These are phyloP conservation scores for Cocos nucifera DNA, from an alignment of 176 grass and related monocot genomes.

Conservation along the genomic window DNA sequence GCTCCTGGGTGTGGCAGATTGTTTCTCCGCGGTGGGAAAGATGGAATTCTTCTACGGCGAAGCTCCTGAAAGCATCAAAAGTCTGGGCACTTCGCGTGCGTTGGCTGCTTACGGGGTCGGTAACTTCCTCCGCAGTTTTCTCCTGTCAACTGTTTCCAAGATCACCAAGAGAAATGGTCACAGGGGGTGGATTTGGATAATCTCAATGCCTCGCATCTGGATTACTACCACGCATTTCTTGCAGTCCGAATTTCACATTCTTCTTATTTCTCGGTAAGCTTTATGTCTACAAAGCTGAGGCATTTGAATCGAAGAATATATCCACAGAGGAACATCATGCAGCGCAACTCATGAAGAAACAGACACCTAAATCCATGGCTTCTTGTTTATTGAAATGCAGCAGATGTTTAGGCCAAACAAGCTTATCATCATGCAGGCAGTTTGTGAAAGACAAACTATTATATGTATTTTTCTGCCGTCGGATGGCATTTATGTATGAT, in stretches of 20 bases:
- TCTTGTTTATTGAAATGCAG: no score
- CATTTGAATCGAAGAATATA: no score
- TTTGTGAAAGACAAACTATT: no score
- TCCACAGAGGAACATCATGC: no score
- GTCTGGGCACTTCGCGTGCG: not conserved
- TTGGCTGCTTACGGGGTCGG: not conserved
- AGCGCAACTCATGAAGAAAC: no score
- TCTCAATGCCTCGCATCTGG: slow-evolving; percentile 2
- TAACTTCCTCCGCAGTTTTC: slow-evolving; percentile 3
- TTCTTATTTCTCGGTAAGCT: not conserved
- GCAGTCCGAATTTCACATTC: not conserved
- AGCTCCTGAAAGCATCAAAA: slow-evolving; percentile 12
- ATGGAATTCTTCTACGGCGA: slow-evolving; percentile 9
- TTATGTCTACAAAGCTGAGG: not conserved
- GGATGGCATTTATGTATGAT: no score
- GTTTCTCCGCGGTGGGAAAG: slow-evolving; percentile 1
- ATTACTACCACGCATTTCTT: slow-evolving; percentile 9
- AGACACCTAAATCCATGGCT: no score
- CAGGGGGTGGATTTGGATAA: slow-evolving; percentile 11
- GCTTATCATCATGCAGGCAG: no score
- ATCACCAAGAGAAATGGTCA: not conserved
- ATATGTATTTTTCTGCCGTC: no score
- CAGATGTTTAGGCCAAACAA: no score
- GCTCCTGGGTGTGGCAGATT: slow-evolving; percentile 3
- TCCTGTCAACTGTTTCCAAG: not conserved